Percentiles rank a stretch among this genome's conserved stretches.
Conservation (phyloP, 371 early-diverging fungal genomes). For the Capniomyces stellatus region DNA sequence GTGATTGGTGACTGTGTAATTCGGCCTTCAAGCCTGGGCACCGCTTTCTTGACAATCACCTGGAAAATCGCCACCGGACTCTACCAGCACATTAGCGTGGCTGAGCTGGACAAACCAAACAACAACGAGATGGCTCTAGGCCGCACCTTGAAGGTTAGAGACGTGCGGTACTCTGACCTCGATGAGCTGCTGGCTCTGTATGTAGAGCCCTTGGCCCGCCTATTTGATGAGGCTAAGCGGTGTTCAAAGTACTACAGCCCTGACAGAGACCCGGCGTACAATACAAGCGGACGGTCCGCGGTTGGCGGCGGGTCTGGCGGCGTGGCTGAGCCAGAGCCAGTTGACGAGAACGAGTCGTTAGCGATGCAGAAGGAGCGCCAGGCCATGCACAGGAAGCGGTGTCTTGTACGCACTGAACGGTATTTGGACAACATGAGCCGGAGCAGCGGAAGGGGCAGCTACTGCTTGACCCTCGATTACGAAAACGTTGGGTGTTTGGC, state of each 20-base stretch:
- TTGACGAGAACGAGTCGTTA: constrained; percentile 22
- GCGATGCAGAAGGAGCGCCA: constrained; percentile 1
- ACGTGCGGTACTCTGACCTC: constrained; percentile 55
- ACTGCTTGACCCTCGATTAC: constrained; percentile 18
- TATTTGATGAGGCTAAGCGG: constrained; percentile 41
- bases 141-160: constrained; percentile 29
- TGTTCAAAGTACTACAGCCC: constrained; percentile 42
- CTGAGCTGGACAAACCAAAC: constrained; percentile 43
- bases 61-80: constrained; percentile 77
- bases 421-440: constrained; percentile 17
- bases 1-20: constrained; percentile 73
- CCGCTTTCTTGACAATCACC: constrained; percentile 72
- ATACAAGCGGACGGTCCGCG: background rate
- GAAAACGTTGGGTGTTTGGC: constrained; percentile 18
- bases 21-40: constrained; percentile 76
- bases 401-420: constrained; percentile 1
- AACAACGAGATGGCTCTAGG: constrained; percentile 31
- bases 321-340: constrained; percentile 10
- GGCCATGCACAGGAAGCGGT: constrained; percentile 5
- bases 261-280: constrained; percentile 21
- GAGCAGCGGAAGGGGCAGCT: constrained; percentile 22
- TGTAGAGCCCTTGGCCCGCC: constrained; percentile 59
- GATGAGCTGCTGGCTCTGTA: constrained; percentile 82
- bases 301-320: background rate
- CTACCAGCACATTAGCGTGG: constrained; percentile 81